Evolutionary conservation across 768 basidiomycete species (phyloP).

Genomic region (Coprinopsis sp.): DNA sequence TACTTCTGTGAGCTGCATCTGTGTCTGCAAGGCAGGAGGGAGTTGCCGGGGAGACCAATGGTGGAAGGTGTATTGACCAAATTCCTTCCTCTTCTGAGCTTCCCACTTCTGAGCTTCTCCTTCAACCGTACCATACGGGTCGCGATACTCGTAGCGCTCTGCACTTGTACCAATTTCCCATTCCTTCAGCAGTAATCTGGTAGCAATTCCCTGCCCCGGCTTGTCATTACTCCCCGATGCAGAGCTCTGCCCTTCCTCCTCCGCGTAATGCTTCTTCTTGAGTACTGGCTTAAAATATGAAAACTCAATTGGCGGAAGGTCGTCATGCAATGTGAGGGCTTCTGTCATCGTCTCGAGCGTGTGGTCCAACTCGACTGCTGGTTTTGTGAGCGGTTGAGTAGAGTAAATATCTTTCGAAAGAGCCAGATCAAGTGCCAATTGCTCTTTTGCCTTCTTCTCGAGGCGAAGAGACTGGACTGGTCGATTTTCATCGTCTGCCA

Average conservation of each 20-base stretch:
- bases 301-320: conserved; percentile 56
- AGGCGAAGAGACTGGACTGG: conserved; percentile 36
- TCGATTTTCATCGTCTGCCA: conserved; percentile 33
- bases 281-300: conserved; percentile 53
- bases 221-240: conserved; percentile 10
- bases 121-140: conserved; percentile 46
- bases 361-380: conserved; percentile 19
- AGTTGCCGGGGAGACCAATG: too few relatives aligned
- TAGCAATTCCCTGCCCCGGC: conserved; percentile 40
- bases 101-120: too few relatives aligned
- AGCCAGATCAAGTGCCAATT: conserved; percentile 58
- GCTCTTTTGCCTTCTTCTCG: conserved; percentile 54
- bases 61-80: neutral
- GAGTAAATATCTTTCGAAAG: conserved; percentile 59
- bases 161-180: conserved; percentile 61
- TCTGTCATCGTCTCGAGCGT: conserved; percentile 54
- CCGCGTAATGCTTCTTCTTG: conserved; percentile 21
- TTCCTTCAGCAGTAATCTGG: conserved; percentile 59
- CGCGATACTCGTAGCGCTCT: conserved; percentile 43
- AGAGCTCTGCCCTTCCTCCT: conserved; percentile 15
- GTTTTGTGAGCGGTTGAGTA: conserved; percentile 32
- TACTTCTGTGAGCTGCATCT: conserved; percentile 6
- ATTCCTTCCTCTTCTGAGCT: neutral
- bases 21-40: too few relatives aligned
- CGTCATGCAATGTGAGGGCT: conserved; percentile 51